Evolutionary conservation across 306 rosid species (phyloP).

Genomic region (Quercus mongolica): DNA sequence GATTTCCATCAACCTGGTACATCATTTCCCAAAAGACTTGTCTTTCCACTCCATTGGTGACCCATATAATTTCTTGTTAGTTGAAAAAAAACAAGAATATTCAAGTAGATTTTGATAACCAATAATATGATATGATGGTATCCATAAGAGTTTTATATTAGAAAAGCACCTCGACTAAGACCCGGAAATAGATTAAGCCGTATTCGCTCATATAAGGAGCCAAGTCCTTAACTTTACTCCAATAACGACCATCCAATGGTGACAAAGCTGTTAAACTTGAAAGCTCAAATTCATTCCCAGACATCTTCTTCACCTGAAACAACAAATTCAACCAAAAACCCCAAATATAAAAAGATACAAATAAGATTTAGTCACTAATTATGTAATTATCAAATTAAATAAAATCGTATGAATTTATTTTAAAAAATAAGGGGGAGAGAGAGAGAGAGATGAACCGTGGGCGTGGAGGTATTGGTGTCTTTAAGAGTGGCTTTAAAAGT

Average conservation of each 20-base stretch:
- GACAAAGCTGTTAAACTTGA: slow-evolving; percentile 64
- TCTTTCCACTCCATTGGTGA: background rate
- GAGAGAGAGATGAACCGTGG: slow-evolving; percentile 12
- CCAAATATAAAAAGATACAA: background rate
- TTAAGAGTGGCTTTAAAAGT: slow-evolving; percentile 23
- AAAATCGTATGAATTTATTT: background rate
- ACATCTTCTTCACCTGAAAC: slow-evolving; percentile 19
- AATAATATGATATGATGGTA: background rate
- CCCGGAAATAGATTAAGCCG: slow-evolving; percentile 55
- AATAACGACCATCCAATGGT: slow-evolving; percentile 75
- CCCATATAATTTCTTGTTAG: no score
- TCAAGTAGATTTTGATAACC: no score
- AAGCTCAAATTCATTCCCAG: slow-evolving; percentile 27
- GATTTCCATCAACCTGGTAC: no score
- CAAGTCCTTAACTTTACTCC: slow-evolving; percentile 61
- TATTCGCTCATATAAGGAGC: slow-evolving; percentile 58
- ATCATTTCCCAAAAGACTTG: background rate
- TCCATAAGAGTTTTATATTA: background rate
- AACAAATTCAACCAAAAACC: background rate
- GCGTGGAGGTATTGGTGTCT: background rate
- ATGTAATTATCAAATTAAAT: background rate
- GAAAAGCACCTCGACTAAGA: slow-evolving; percentile 58
- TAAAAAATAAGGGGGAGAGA: background rate
- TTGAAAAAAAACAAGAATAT: no score
- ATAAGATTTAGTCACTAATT: background rate